A percentile compares a stretch with the other conserved stretches of the same genome.
Conservation (phyloP, 441 rosid genomes). For the Aquilaria agallochum region DNA sequence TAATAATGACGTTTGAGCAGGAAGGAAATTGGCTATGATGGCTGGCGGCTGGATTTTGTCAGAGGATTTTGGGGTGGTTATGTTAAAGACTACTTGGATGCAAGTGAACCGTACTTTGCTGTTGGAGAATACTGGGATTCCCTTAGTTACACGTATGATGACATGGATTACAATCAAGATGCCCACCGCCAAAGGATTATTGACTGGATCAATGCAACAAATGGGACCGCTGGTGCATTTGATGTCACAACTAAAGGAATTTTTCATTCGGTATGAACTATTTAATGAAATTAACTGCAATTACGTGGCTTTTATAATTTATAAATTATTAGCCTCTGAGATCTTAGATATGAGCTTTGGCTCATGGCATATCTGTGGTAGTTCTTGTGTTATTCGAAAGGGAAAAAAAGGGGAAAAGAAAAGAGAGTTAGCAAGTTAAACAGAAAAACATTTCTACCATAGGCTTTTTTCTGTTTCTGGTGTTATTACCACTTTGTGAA, state of each 20-base stretch:
- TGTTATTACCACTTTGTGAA: too few relatives aligned
- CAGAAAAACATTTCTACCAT: background rate
- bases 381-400: background rate
- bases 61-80: conserved; percentile 99
- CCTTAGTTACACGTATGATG: conserved; percentile 75
- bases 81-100: conserved; percentile 90
- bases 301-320: too few relatives aligned
- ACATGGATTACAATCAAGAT: conserved; percentile 93
- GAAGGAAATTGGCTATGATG: conserved; percentile 93
- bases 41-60: conserved; percentile 98
- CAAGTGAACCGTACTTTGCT: conserved; percentile 78
- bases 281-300: too few relatives aligned
- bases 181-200: conserved; percentile 93
- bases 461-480: background rate
- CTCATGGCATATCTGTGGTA: background rate
- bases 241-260: conserved; percentile 98
- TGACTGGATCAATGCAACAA: conserved; percentile 88
- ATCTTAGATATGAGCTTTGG: background rate
- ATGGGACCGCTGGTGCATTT: conserved; percentile 89
- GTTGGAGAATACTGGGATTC: conserved; percentile 99
- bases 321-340: background rate
- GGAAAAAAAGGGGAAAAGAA: too few relatives aligned
- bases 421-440: too few relatives aligned
- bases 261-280: conserved; percentile 72
- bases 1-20: conserved; percentile 31